Evolutionary conservation across 2,329 filamentous ascomycete genomes (phyloP).

Genomic region (Alternaria arbusti): DNA sequence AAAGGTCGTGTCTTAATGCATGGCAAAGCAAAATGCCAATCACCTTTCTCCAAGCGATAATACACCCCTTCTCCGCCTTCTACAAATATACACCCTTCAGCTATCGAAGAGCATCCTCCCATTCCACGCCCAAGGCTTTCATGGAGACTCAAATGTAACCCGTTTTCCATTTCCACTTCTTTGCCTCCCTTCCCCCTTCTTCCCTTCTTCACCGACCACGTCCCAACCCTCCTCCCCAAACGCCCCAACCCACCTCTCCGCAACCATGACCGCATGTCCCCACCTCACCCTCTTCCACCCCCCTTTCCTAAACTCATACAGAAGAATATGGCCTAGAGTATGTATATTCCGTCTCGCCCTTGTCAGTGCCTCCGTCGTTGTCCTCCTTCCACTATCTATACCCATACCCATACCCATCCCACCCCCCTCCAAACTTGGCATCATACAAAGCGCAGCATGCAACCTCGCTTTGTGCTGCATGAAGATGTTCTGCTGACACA

Average conservation of each 20-base stretch:
- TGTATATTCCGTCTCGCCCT: slow-evolving; percentile 25
- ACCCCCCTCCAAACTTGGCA: neutral
- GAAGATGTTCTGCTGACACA: slow-evolving; percentile 9
- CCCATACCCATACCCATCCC: neutral
- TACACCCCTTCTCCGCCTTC: too few relatives aligned
- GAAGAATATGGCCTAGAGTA: slow-evolving; percentile 19
- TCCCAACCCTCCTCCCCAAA: too few relatives aligned
- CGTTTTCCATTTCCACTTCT: too few relatives aligned
- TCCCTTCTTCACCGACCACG: too few relatives aligned
- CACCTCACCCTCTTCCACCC: slow-evolving; percentile 23
- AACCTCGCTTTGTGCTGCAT: slow-evolving; percentile 16
- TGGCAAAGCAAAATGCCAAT: too few relatives aligned
- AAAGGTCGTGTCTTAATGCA: too few relatives aligned
- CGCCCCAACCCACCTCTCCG: slow-evolving; percentile 22
- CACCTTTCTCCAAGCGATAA: too few relatives aligned
- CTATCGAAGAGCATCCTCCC: too few relatives aligned
- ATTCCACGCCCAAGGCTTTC: too few relatives aligned
- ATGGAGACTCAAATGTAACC: too few relatives aligned
- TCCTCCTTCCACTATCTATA: neutral
- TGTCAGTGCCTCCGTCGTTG: slow-evolving; percentile 1
- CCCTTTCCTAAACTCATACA: slow-evolving; percentile 22
- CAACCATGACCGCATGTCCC: slow-evolving; percentile 23
- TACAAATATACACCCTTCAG: too few relatives aligned
- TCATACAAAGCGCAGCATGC: slow-evolving; percentile 9
- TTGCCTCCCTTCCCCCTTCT: too few relatives aligned